Conservation (phyloP, 495 filamentous ascomycete genomes). For the Apodospora peruviana region DNA sequence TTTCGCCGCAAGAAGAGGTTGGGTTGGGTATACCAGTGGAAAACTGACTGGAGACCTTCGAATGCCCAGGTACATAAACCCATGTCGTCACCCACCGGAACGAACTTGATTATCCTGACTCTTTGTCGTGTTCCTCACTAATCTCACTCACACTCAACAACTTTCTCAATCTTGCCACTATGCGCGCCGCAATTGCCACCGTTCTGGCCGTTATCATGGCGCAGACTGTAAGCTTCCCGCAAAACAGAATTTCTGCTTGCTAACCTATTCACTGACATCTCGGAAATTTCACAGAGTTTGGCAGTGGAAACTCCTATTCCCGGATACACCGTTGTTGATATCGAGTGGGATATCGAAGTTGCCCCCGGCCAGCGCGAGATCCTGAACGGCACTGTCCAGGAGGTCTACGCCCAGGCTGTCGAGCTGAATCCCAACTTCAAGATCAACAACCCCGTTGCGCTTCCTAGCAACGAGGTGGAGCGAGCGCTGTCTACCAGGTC, state of each 20-base stretch:
- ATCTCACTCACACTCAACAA: background rate
- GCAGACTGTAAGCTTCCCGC: background rate
- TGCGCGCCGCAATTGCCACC: background rate
- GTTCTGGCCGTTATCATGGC: background rate
- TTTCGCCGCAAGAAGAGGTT: no score
- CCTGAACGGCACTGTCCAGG: conserved; percentile 14
- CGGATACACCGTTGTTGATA: conserved; percentile 5
- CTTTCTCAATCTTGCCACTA: background rate
- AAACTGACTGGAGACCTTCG: background rate
- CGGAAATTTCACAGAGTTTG: background rate
- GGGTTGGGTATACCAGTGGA: background rate
- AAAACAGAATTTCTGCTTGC: background rate
- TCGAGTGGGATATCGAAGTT: conserved; percentile 10
- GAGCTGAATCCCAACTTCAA: conserved; percentile 13
- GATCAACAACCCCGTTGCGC: conserved; percentile 1
- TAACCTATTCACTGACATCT: background rate
- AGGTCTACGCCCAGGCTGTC: conserved; percentile 5
- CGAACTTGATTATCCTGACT: background rate
- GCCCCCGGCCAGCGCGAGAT: conserved; percentile 3
- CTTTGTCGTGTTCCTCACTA: background rate
- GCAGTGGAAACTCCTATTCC: conserved; percentile 1
- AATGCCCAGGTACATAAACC: background rate
- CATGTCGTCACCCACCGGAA: background rate
- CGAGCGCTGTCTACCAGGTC: background rate
- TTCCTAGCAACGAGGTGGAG: background rate